These are phyloP conservation scores for Talaromyces atroroseus DNA, from an alignment of 2,329 filamentous ascomycete genomes.

Conservation along the genomic window DNA sequence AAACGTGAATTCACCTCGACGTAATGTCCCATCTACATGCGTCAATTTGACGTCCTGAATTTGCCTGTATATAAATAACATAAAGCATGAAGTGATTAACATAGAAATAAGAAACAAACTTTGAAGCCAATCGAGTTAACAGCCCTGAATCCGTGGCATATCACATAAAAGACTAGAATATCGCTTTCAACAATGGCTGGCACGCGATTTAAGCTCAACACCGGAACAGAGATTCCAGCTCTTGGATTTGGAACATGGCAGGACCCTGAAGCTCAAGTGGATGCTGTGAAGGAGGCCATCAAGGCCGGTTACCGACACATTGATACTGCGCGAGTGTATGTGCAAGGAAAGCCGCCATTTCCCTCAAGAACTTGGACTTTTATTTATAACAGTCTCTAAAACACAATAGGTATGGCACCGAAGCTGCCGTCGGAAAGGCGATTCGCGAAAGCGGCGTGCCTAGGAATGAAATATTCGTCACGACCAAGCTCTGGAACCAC, in stretches of 20 bases:
- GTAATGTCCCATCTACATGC: background rate
- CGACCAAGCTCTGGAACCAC: slow-evolving; percentile 64
- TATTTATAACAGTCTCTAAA: background rate
- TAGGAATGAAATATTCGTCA: slow-evolving; percentile 60
- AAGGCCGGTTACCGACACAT: slow-evolving; percentile 53
- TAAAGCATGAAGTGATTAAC: background rate
- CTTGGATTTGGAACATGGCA: slow-evolving; percentile 54
- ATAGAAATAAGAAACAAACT: background rate
- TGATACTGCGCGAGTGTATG: slow-evolving; percentile 45
- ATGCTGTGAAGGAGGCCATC: slow-evolving; percentile 44
- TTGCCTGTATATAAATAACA: background rate
- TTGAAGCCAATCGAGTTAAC: background rate
- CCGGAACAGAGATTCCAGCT: slow-evolving; percentile 43
- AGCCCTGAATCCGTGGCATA: background rate
- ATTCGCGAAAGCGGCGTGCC: slow-evolving; percentile 61
- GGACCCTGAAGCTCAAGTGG: slow-evolving; percentile 46
- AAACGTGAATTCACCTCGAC: slow-evolving; percentile 1
- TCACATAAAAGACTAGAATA: background rate
- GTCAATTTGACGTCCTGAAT: slow-evolving; percentile 9
- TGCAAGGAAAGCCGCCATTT: background rate
- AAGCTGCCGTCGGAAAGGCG: slow-evolving; percentile 60
- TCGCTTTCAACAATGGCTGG: slow-evolving; percentile 18
- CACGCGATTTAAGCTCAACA: slow-evolving; percentile 43
- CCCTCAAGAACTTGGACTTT: background rate
- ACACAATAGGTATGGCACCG: slow-evolving; percentile 52